Base-by-base conservation (phyloP, 2,329 filamentous ascomycete genomes). In the Thermomyces lanuginosus region DNA sequence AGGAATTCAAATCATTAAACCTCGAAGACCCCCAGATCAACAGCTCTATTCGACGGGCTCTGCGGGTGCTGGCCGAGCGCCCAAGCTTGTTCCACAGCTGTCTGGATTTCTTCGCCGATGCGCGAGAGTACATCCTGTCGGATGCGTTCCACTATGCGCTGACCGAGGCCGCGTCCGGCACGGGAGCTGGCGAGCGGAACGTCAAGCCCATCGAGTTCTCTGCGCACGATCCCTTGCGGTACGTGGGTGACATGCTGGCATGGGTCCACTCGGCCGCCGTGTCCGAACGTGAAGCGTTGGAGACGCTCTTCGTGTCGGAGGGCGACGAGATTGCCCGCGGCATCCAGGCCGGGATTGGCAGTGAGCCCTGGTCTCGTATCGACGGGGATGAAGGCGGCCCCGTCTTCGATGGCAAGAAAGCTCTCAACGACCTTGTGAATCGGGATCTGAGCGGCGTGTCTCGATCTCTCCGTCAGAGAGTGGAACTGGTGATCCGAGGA, bases 231-330 rank as follows among this genome's bases (percentile, higher is more conserved):
- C 76, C 82, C 1, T 57, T 95, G 14, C 72, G 89, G 11, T 95
- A 95, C 49, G 73, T 91, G 2, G 83, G 89, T 28, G 89, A 98
- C 46, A 98, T 98, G 84, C 66, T 98, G 8, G 89, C 89, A 4
- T 98, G 89, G 89, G 73, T 78, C 4, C 89, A 98, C 49, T 92
- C 89, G 1, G 79, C 84, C 2, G 76, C 86, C 0, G 89, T 98
- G 1, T 91, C 86, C 16, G 89, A 98, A 51, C 70, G 80, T 27
- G 89, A 98, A 52, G 83, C 84, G 0, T 63, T 98, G 4, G 86
- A 95, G 49, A 72, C 82, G 2, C 61, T 98, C 1, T 98, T 98
- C 45, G 75, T 93, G 21, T 76, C 78, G 0, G 84, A 93, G 35
- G 84, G 80, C 2, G 79, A 89, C 35, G 82, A 92, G 42, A 79